Conservation (phyloP, 768 basidiomycete genomes). For the Rubroboletus pulcherrimus region DNA sequence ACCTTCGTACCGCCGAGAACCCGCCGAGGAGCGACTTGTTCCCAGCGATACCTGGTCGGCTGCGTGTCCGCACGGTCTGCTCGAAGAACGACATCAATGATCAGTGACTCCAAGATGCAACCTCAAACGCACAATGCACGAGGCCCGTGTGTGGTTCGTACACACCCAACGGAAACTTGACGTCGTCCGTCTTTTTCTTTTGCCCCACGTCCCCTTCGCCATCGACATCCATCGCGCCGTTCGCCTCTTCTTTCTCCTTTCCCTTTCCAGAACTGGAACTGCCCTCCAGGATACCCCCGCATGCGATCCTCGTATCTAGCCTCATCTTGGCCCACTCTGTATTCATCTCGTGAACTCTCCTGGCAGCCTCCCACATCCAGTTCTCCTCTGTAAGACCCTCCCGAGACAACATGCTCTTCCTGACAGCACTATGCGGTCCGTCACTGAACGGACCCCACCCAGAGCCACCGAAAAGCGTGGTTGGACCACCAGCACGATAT, state of each 20-base stretch:
- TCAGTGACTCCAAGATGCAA: not conserved
- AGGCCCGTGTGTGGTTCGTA: constrained; percentile 82
- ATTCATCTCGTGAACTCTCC: constrained; percentile 58
- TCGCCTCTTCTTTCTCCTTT: constrained; percentile 30
- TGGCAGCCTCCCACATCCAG: constrained; percentile 86
- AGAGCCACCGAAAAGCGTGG: constrained; percentile 81
- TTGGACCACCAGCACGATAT: constrained; percentile 89
- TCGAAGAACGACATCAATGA: constrained; percentile 5
- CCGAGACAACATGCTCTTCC: constrained; percentile 73
- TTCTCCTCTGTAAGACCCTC: constrained; percentile 85
- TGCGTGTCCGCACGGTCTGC: constrained; percentile 78
- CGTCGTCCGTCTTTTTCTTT: constrained; percentile 30
- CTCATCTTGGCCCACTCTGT: constrained; percentile 61
- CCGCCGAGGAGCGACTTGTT: constrained; percentile 46
- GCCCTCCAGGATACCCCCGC: constrained; percentile 45
- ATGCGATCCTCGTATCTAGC: constrained; percentile 48
- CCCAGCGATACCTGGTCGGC: constrained; percentile 62
- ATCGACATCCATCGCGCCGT: constrained; percentile 28
- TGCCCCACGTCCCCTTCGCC: constrained; percentile 26
- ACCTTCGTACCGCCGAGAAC: constrained; percentile 70
- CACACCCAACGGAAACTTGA: constrained; percentile 53
- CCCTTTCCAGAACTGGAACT: constrained; percentile 28
- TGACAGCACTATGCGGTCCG: constrained; percentile 78
- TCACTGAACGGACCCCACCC: constrained; percentile 89
- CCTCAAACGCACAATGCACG: constrained; percentile 58